Evolutionary conservation across 345 rosid species (phyloP).

Genomic region (Barbarea vulgaris): DNA sequence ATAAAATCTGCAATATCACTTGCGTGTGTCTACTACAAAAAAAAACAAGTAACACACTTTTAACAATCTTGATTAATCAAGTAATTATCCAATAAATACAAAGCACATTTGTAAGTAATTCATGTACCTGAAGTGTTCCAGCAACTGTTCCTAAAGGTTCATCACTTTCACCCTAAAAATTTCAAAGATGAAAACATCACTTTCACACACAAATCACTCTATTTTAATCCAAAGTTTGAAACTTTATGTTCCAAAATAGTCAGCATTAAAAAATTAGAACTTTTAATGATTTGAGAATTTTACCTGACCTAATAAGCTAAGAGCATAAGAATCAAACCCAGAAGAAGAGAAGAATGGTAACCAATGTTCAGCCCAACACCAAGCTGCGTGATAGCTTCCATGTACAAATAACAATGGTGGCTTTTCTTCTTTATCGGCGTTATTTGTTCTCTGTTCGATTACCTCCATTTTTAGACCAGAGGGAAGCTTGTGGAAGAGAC

Average conservation of each 20-base stretch:
- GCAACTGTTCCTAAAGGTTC: conserved; percentile 63
- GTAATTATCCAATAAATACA: background rate
- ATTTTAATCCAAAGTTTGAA: background rate
- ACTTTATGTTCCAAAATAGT: background rate
- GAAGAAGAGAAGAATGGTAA: conserved; percentile 74
- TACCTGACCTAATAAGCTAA: conserved; percentile 87
- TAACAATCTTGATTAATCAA: background rate
- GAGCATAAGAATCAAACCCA: conserved; percentile 82
- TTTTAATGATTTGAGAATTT: background rate
- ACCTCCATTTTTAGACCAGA: conserved; percentile 85
- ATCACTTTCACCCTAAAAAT: conserved; percentile 85
- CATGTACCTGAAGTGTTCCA: conserved; percentile 76
- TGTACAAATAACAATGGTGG: conserved; percentile 85
- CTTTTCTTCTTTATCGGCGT: conserved; percentile 10
- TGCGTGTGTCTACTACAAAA: conserved; percentile 86
- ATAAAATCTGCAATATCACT: conserved; percentile 79
- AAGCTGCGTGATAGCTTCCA: conserved; percentile 95
- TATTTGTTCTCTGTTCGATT: conserved; percentile 58
- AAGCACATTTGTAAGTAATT: background rate
- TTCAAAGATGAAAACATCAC: background rate
- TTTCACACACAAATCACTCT: conserved; percentile 9
- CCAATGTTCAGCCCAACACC: conserved; percentile 99
- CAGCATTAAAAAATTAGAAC: background rate
- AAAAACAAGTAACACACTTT: conserved; percentile 18
- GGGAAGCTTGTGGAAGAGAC: conserved; percentile 71